A percentile compares a stretch with the other conserved stretches of the same genome.
phyloP scores from a whole-genome alignment of 164 flowering plant species.

The Hamamelis virginiana region DNA sequence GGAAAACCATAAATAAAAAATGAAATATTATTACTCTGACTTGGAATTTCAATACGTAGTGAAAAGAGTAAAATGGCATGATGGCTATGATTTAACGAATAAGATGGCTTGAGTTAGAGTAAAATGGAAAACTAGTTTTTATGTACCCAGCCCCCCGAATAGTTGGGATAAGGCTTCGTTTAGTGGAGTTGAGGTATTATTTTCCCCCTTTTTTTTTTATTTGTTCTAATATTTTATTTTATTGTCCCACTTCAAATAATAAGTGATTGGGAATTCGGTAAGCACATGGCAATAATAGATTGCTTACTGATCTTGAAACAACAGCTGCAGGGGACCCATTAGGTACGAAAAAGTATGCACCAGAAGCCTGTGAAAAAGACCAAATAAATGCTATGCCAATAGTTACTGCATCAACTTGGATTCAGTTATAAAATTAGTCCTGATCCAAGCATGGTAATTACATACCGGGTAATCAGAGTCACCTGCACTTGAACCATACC shows the following conservation, averaged over 20 bases:
- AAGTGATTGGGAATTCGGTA: neutral
- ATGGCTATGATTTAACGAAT: neutral
- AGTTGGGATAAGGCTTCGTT: neutral
- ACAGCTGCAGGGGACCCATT: conserved; percentile 42
- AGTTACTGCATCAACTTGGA: neutral
- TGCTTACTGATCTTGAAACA: conserved; percentile 60
- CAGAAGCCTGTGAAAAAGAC: conserved; percentile 54
- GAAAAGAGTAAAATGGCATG: neutral
- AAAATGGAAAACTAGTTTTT: neutral
- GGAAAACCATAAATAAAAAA: neutral
- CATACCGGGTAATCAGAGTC: conserved; percentile 51
- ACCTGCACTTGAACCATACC: conserved; percentile 68
- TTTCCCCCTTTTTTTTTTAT: too few species aligned
- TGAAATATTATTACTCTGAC: neutral
- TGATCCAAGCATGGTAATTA: neutral
- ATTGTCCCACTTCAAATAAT: neutral
- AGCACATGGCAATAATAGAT: conserved; percentile 2
- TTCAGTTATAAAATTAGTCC: neutral
- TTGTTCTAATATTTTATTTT: neutral
- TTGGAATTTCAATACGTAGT: neutral
- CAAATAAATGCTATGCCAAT: conserved; percentile 8
- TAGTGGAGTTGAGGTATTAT: too few species aligned
- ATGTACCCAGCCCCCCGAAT: neutral
- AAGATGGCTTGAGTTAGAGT: too few species aligned
- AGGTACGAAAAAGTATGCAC: conserved; percentile 91